A percentile compares a stretch with the other conserved stretches of the same genome.
phyloP scores from a whole-genome alignment of 2,329 filamentous ascomycete genomes.

The Nigrospora osmanthi region DNA sequence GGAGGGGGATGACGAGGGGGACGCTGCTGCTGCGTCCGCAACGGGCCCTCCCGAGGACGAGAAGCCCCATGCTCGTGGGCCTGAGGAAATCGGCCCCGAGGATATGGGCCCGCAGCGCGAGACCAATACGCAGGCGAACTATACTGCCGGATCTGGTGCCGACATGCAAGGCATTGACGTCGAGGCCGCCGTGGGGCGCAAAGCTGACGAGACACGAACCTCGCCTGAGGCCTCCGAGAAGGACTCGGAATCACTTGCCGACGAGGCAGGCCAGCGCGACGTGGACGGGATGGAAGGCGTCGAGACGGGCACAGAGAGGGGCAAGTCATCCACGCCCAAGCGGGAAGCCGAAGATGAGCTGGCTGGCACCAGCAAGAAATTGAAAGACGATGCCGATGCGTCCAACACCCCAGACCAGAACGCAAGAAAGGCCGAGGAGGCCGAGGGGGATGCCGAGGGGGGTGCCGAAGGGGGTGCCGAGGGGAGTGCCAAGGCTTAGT shows the following conservation, averaged over 20 bases:
- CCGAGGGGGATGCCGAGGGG: slow-evolving; percentile 1
- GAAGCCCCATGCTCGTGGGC: slow-evolving; percentile 75
- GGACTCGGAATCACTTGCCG: slow-evolving; percentile 3
- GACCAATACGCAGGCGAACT: slow-evolving; percentile 28
- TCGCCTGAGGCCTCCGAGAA: slow-evolving; percentile 9
- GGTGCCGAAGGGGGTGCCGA: too few relatives aligned
- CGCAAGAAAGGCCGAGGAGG: slow-evolving; percentile 8
- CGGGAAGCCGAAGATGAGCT: slow-evolving; percentile 45
- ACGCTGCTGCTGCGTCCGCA: slow-evolving; percentile 24
- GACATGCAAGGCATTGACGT: slow-evolving; percentile 50
- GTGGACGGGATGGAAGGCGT: slow-evolving; percentile 22
- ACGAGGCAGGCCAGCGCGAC: slow-evolving; percentile 9
- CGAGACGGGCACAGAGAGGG: slow-evolving; percentile 7
- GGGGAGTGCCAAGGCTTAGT: too few relatives aligned
- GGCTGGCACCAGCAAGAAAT: slow-evolving; percentile 36
- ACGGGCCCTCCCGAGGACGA: slow-evolving; percentile 47
- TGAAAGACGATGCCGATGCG: slow-evolving; percentile 31
- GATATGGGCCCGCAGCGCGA: slow-evolving; percentile 69
- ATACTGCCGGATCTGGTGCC: slow-evolving; percentile 28
- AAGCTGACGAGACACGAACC: slow-evolving; percentile 15
- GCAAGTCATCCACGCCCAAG: slow-evolving; percentile 36
- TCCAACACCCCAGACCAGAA: neutral
- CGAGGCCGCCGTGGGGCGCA: slow-evolving; percentile 53
- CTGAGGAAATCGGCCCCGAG: slow-evolving; percentile 74
- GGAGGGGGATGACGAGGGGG: slow-evolving; percentile 17